phyloP scores from a whole-genome alignment of 192 early-diverging fungal genomes.

The Phycomyces nitens region DNA sequence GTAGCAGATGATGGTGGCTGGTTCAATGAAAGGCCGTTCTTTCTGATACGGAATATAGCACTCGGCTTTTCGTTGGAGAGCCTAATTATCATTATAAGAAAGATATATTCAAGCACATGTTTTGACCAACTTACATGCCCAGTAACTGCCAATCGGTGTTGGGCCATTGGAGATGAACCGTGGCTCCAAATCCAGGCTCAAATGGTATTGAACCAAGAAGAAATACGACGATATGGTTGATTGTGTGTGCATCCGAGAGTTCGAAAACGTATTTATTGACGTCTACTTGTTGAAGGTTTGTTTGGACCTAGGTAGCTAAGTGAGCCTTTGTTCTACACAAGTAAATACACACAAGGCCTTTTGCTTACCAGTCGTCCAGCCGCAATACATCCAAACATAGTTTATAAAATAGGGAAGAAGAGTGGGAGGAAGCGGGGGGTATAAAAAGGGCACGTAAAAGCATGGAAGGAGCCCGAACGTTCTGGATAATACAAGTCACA shows the following conservation, averaged over 20 bases:
- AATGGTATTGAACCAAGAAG: conserved; percentile 83
- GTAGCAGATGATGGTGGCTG: conserved; percentile 46
- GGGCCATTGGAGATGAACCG: conserved; percentile 91
- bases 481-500: no score
- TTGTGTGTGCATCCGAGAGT: conserved; percentile 73
- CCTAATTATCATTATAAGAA: no score
- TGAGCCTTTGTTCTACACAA: not conserved
- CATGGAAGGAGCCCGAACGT: no score
- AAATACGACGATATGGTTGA: conserved; percentile 97
- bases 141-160: conserved; percentile 75
- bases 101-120: no score
- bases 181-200: conserved; percentile 86
- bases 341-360: not conserved
- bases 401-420: no score
- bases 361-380: no score
- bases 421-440: no score
- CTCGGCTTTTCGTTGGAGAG: conserved; percentile 84
- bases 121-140: conserved; percentile 60
- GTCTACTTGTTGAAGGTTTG: conserved; percentile 87
- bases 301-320: conserved; percentile 62
- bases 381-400: conserved; percentile 92
- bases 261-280: conserved; percentile 89
- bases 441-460: no score
- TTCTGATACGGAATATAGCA: conserved; percentile 68
- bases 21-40: conserved; percentile 1